Evolutionary conservation across 2,329 filamentous ascomycete species (phyloP), one percentile per base, ranked within the genome.

Genomic region (Lecanicillium sp.): DNA sequence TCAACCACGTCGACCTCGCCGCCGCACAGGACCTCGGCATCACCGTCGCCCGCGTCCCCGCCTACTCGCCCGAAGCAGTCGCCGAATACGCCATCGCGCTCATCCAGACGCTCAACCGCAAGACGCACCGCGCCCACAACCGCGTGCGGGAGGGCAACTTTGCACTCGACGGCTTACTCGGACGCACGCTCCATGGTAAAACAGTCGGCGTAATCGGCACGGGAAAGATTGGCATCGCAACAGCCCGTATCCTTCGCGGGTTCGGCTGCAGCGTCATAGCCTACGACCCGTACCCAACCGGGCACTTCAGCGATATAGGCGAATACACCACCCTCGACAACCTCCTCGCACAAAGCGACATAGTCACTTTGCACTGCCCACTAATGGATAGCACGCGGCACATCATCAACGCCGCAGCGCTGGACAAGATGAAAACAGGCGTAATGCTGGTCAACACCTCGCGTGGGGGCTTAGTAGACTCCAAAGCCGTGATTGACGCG

Each of bases 111-210:
- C 64, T 83, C 31, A 80, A 83, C 54, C 75, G 80, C 31, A 75
- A 78, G 52, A 82, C 75, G 12, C 80, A 83, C 54, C 73, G 76
- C 16, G 76, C 79, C 3, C 83, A 80, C 58, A 80, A 78, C 54
- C 74, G 80, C 18, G 78, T 81, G 15, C 73, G 78, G 31, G 78
- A 83, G 55, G 78, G 74, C 35, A 83, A 84, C 55, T 84, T 83
- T 53, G 71, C 68, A 32, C 70, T 84, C 22, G 70, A 80, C 44
- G 80, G 80, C 2, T 58, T 79, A n/a, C 61, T 78, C 13, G 80
- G 80, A 3, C 64, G 59, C 33, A 83, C 77, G 1, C 62, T 84
- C 13, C 54, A 70, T 49, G 75, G 77, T 33, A 80, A 80, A 61
- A 83, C 78, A 1, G 77, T 83, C 4, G 80, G 80, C 6, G 60